Evolutionary conservation across 768 basidiomycete genomes (phyloP), one percentile per base, ranked within the genome.

Genomic region (Lactifluus piperatus): DNA sequence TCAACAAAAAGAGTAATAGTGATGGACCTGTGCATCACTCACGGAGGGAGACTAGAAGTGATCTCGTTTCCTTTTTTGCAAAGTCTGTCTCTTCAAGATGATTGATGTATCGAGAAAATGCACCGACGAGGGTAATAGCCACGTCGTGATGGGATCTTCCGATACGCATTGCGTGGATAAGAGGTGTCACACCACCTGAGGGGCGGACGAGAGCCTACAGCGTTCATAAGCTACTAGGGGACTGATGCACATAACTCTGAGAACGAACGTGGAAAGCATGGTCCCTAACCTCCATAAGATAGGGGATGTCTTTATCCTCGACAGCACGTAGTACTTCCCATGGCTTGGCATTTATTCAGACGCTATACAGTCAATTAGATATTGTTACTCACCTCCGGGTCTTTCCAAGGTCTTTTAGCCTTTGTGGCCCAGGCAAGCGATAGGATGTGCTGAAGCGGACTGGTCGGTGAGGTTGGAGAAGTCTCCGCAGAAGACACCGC

Each of bases 81-180:
- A 95, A 78, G 62, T 95, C 91, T 46, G 80, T 82, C 58, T 92
- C 92, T 58, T 88, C 84, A 0, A 97, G 77, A 66, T 89, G 79
- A 69, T 98, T 98, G 55, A 98, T 83, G 76, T 85, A 95, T 22
- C 94, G 83, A 13, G 91, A 94, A 68, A 97, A 84, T 13, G 94
- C 92, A 13, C 94, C 94, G 14, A 97, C 70, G 2, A 98, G 76
- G 5, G 95, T 67, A 60, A 98, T 90, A 4, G 91, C 88, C 9
- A 97, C 82, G 52, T 97, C 93, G 58, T 81, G 76, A 64, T 91
- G 85, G 39, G 81, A 80, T 61, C 77, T 72, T 27, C 88, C 87
- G 29, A 89, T 85, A 24, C 87, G 78, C 79, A 95, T 91, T 0
- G 93, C 91, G 68, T 97, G 92, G 7, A 97, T 80, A 14, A 98